phyloP scores from a whole-genome alignment of 139 green algal species.

The Coelastrella sp. region DNA sequence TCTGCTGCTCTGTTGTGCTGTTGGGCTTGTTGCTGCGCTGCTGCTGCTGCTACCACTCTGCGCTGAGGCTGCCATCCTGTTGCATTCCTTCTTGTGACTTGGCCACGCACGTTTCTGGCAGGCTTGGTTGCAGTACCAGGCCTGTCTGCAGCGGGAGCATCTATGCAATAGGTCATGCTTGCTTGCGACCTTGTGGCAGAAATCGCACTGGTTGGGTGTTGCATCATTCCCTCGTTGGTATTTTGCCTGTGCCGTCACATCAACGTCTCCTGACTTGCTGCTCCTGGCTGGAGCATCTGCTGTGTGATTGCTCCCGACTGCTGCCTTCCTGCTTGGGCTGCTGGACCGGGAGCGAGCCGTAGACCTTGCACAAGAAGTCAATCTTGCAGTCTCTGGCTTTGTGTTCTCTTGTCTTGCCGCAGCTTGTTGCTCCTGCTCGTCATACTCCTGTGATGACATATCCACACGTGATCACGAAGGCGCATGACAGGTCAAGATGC shows the following conservation, averaged over 20 bases:
- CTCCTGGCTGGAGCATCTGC: neutral
- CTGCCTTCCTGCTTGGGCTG: neutral
- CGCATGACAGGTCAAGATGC: neutral
- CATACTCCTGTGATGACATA: conserved; percentile 12
- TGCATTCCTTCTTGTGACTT: conserved; percentile 60
- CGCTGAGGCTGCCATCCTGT: neutral
- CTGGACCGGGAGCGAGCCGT: neutral
- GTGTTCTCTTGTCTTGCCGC: neutral
- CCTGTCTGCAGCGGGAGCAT: conserved; percentile 52
- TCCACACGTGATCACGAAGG: conserved; percentile 6
- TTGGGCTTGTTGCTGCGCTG: conserved; percentile 22
- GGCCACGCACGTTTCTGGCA: conserved; percentile 52
- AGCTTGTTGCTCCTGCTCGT: conserved; percentile 26
- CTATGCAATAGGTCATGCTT: conserved; percentile 3
- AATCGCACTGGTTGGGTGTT: neutral
- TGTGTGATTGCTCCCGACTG: neutral
- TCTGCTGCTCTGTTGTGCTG: conserved; percentile 10
- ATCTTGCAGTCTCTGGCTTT: neutral
- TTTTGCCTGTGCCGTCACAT: too few relatives aligned
- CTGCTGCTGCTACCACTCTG: neutral
- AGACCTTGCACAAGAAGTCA: neutral
- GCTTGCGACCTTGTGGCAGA: neutral
- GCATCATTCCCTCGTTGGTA: neutral
- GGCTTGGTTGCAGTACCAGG: conserved; percentile 51
- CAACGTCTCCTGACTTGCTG: too few relatives aligned